These are phyloP conservation scores for Alternaria arbusti DNA, from an alignment of 2,329 filamentous ascomycete species.

Conservation along the genomic window DNA sequence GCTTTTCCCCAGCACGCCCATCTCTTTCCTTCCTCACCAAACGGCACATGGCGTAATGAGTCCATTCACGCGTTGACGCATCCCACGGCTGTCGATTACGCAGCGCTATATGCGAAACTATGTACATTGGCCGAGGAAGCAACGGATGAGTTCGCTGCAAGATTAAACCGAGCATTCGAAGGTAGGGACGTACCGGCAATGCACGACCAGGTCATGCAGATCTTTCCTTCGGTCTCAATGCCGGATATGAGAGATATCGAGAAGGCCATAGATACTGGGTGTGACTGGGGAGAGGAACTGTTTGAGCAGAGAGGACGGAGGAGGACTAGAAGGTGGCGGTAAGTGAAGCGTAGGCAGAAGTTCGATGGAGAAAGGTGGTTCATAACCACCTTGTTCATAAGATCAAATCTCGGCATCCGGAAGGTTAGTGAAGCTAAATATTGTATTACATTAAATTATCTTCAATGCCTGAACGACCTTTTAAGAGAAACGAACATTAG, in stretches of 20 bases:
- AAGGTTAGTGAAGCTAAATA: background rate
- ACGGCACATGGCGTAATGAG: constrained; percentile 12
- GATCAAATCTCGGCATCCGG: background rate
- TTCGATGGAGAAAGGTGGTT: background rate
- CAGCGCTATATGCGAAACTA: background rate
- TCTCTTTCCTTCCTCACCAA: constrained; percentile 14
- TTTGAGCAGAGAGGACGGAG: background rate
- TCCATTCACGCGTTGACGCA: background rate
- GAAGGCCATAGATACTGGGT: background rate
- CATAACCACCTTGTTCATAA: background rate
- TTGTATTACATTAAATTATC: background rate
- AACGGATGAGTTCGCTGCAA: background rate
- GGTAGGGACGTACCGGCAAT: constrained; percentile 14
- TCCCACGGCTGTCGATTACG: background rate
- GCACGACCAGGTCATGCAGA: background rate
- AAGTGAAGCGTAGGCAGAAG: background rate
- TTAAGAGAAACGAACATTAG: background rate
- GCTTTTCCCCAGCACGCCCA: constrained; percentile 13
- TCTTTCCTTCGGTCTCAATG: background rate
- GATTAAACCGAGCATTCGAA: constrained; percentile 19
- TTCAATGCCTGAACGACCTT: background rate
- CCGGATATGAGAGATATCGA: constrained; percentile 6
- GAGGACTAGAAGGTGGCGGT: background rate
- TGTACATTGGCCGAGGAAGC: background rate
- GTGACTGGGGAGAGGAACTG: constrained; percentile 1